These are phyloP conservation scores for Neurospora sp. DNA, from an alignment of 495 filamentous ascomycete genomes.

Conservation along the genomic window DNA sequence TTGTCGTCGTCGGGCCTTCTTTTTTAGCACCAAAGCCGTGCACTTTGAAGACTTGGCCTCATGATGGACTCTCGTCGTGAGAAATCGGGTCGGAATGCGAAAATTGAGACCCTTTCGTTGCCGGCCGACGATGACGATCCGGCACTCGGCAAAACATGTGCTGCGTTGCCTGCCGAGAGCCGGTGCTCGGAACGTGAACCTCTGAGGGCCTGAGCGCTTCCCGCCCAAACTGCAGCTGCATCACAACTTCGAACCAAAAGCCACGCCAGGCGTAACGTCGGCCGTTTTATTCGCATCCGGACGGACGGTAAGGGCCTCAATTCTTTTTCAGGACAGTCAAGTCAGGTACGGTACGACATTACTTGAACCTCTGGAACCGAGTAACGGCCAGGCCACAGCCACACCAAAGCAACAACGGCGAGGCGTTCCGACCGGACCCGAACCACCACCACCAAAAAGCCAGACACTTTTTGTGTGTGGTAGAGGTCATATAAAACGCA, in stretches of 20 bases:
- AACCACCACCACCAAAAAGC: neutral
- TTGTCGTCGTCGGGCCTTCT: neutral
- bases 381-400: neutral
- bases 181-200: neutral
- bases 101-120: neutral
- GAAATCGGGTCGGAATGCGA: too few relatives aligned
- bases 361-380: neutral
- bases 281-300: neutral
- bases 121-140: neutral
- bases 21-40: neutral
- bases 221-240: neutral
- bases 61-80: too few relatives aligned
- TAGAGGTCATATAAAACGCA: neutral
- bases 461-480: neutral
- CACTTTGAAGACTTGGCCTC: neutral
- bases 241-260: neutral
- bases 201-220: neutral
- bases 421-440: neutral
- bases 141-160: neutral
- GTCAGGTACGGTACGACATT: neutral
- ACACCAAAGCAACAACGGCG: neutral
- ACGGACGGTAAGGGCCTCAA: neutral
- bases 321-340: neutral
- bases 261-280: neutral
- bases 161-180: neutral